phyloP scores from a whole-genome alignment of 2,329 filamentous ascomycete species.

The Aspergillus pseudoviridinutans region DNA sequence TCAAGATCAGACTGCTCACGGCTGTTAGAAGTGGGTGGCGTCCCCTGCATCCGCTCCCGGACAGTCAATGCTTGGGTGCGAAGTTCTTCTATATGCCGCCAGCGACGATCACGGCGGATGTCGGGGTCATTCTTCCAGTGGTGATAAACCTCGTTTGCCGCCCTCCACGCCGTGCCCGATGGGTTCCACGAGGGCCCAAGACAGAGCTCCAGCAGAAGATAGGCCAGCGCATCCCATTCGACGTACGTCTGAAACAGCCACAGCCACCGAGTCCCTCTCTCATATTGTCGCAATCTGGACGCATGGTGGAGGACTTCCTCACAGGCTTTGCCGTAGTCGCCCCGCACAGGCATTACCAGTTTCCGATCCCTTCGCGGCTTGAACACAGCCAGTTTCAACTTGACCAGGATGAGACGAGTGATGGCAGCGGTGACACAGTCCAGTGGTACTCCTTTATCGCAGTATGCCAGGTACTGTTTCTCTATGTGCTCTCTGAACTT shows the following conservation, averaged over 20 bases:
- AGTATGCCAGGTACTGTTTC: slow-evolving; percentile 12
- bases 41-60: neutral
- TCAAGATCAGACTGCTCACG: neutral
- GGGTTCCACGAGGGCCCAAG: neutral
- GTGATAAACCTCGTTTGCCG: slow-evolving; percentile 8
- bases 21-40: too few relatives aligned
- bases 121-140: slow-evolving; percentile 10
- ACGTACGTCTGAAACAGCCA: slow-evolving; percentile 20
- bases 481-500: slow-evolving; percentile 10
- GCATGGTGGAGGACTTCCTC: slow-evolving; percentile 16
- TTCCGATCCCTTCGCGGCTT: slow-evolving; percentile 5
- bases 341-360: neutral
- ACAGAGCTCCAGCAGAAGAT: slow-evolving; percentile 12
- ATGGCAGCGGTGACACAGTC: slow-evolving; percentile 12
- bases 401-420: slow-evolving; percentile 11
- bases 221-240: slow-evolving; percentile 17
- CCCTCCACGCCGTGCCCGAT: slow-evolving; percentile 4
- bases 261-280: slow-evolving; percentile 13
- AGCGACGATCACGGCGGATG: slow-evolving; percentile 2
- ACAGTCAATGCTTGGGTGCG: slow-evolving; percentile 6
- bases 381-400: slow-evolving; percentile 10
- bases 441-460: slow-evolving; percentile 11
- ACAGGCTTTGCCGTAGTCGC: slow-evolving; percentile 7
- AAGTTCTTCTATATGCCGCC: slow-evolving; percentile 13
- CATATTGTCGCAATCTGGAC: slow-evolving; percentile 8